phyloP scores from a whole-genome alignment of 345 rosid genomes.

The Geranium rotundifolium region DNA sequence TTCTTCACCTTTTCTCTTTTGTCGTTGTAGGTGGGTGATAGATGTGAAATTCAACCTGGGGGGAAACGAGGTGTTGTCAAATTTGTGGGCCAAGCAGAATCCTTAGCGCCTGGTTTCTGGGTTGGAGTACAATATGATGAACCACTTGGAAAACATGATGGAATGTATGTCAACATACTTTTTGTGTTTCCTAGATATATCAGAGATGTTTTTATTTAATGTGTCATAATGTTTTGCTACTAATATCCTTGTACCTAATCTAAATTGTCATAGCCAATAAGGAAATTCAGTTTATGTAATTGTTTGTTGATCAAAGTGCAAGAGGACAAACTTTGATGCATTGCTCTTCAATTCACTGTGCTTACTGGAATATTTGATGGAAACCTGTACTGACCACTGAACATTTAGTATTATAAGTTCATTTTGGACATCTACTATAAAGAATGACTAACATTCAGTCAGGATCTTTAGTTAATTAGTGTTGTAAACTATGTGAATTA shows the following conservation, averaged over 20 bases:
- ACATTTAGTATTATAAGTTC: neutral
- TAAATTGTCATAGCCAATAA: neutral
- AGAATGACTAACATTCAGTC: too few relatives aligned
- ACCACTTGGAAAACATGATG: slow-evolving; percentile 93
- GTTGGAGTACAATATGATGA: slow-evolving; percentile 91
- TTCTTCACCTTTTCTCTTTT: neutral
- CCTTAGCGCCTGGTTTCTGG: slow-evolving; percentile 83
- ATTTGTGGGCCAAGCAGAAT: slow-evolving; percentile 68
- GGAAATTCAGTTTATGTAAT: neutral
- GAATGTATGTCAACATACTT: slow-evolving; percentile 43
- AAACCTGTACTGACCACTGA: neutral
- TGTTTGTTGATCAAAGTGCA: neutral
- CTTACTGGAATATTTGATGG: neutral
- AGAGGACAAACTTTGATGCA: too few relatives aligned
- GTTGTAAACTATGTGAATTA: too few relatives aligned
- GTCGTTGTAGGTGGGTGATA: slow-evolving; percentile 51
- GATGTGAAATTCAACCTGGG: slow-evolving; percentile 92
- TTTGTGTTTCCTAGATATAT: neutral
- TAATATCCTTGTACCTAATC: neutral
- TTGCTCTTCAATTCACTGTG: neutral
- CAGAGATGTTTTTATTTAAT: neutral
- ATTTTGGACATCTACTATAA: too few relatives aligned
- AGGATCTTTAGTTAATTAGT: too few relatives aligned
- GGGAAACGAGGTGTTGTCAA: slow-evolving; percentile 83
- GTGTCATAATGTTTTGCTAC: neutral